A percentile compares a stretch with the other conserved stretches of the same genome.
Conservation (phyloP, 2,329 filamentous ascomycete genomes). For the Mariannaea sp. region DNA sequence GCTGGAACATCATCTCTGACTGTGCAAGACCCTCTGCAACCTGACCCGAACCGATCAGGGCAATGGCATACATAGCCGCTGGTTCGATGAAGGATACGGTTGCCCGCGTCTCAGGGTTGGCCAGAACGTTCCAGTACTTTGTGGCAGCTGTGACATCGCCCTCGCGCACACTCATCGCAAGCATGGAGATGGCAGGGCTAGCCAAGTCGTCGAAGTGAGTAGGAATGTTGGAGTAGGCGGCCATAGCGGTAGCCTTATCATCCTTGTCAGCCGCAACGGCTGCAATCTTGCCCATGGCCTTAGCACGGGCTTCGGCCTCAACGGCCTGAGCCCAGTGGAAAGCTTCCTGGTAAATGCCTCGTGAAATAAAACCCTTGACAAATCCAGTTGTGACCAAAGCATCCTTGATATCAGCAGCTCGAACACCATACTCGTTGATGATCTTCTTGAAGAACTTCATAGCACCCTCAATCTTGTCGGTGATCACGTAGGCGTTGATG, state of each 20-base stretch:
- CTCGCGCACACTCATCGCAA: constrained; percentile 83
- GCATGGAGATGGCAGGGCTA: constrained; percentile 74
- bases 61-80: constrained; percentile 86
- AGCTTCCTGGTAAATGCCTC: constrained; percentile 73
- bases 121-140: constrained; percentile 79
- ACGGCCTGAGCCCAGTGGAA: constrained; percentile 73
- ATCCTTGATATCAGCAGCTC: constrained; percentile 68
- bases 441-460: constrained; percentile 86
- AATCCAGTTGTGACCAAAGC: constrained; percentile 75
- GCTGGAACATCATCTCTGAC: constrained; percentile 84
- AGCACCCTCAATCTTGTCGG: constrained; percentile 79
- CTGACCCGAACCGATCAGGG: constrained; percentile 83
- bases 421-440: constrained; percentile 62
- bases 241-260: constrained; percentile 68
- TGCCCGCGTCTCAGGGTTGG: constrained; percentile 62
- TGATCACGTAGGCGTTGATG: constrained; percentile 84
- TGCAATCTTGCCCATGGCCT: constrained; percentile 74
- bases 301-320: constrained; percentile 60
- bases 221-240: constrained; percentile 66
- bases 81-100: constrained; percentile 78
- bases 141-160: constrained; percentile 79
- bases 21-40: constrained; percentile 80
- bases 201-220: constrained; percentile 54
- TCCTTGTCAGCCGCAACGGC: constrained; percentile 80
- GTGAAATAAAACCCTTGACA: constrained; percentile 75